Percentiles rank a stretch among this genome's conserved stretches.
phyloP scores from a whole-genome alignment of 1,139 yeast genomes.

The Wickerhamomyces sp. region DNA sequence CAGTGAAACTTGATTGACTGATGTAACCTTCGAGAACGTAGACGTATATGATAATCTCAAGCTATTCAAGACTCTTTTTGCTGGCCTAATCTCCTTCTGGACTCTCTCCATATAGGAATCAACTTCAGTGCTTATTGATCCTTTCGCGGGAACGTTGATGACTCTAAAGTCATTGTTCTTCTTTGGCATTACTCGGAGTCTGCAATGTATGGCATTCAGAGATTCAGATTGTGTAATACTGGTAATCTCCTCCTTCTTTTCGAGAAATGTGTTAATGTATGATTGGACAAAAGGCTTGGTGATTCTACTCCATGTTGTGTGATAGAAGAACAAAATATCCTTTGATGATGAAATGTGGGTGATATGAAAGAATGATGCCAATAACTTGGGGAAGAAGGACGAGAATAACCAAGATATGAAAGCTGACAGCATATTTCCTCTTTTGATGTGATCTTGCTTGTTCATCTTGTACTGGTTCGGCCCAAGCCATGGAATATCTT shows the following conservation, averaged over 20 bases:
- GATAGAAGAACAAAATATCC: slow-evolving; percentile 49
- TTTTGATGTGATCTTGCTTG: slow-evolving; percentile 33
- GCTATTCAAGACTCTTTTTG: slow-evolving; percentile 29
- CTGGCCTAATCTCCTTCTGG: slow-evolving; percentile 32
- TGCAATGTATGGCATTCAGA: slow-evolving; percentile 28
- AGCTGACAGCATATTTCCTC: slow-evolving; percentile 31
- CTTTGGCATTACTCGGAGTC: slow-evolving; percentile 51
- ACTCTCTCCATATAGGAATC: slow-evolving; percentile 26
- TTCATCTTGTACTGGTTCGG: slow-evolving; percentile 24
- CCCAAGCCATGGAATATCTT: slow-evolving; percentile 47
- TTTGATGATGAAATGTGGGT: slow-evolving; percentile 47
- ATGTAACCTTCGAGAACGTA: slow-evolving; percentile 23
- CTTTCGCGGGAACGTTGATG: slow-evolving; percentile 49
- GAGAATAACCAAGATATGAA: slow-evolving; percentile 59
- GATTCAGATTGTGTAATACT: slow-evolving; percentile 7
- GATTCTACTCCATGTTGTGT: slow-evolving; percentile 50
- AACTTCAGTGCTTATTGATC: slow-evolving; percentile 16
- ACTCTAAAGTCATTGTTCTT: slow-evolving; percentile 47
- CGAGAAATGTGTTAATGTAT: slow-evolving; percentile 10
- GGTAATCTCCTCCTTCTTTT: not conserved
- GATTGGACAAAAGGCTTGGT: slow-evolving; percentile 23
- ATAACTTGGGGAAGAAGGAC: slow-evolving; percentile 40
- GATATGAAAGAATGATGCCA: slow-evolving; percentile 60
- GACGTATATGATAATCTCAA: slow-evolving; percentile 23
- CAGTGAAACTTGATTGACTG: slow-evolving; percentile 32